phyloP scores from a whole-genome alignment of 2,329 filamentous ascomycete species.

The Fusarium verticillioides region DNA sequence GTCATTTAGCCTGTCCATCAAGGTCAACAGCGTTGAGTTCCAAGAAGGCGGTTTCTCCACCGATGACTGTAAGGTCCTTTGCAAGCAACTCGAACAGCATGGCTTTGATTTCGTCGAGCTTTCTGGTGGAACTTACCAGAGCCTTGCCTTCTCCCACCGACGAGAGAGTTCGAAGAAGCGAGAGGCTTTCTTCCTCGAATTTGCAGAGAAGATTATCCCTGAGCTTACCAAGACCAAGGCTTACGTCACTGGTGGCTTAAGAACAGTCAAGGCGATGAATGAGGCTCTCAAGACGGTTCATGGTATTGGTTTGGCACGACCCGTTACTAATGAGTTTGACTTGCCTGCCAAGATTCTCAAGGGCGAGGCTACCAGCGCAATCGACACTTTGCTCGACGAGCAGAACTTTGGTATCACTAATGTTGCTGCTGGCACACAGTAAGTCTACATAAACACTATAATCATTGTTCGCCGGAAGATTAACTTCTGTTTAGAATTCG shows the following conservation, averaged over 20 bases:
- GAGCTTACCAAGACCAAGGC: constrained; percentile 61
- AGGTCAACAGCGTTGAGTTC: constrained; percentile 68
- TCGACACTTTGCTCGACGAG: constrained; percentile 59
- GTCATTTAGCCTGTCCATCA: constrained; percentile 62
- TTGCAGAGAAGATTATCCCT: constrained; percentile 63
- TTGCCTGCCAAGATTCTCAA: constrained; percentile 43
- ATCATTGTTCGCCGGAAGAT: background rate
- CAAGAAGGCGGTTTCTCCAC: constrained; percentile 63
- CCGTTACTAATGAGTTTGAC: constrained; percentile 42
- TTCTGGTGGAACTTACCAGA: constrained; percentile 69
- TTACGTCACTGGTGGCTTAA: constrained; percentile 69
- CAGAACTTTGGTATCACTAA: constrained; percentile 59
- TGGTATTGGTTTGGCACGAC: constrained; percentile 66
- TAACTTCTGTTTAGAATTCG: constrained; percentile 39
- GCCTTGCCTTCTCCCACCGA: constrained; percentile 61
- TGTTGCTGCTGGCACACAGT: constrained; percentile 49
- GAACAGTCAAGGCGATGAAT: constrained; percentile 66
- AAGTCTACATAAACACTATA: background rate
- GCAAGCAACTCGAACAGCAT: constrained; percentile 58
- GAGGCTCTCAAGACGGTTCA: constrained; percentile 67
- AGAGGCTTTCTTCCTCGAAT: constrained; percentile 71
- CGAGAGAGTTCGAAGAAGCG: constrained; percentile 65
- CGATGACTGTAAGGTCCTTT: constrained; percentile 62
- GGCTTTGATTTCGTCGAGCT: constrained; percentile 69
- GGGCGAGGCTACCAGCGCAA: constrained; percentile 55